These are phyloP conservation scores for Curvularia lunata DNA, from an alignment of 2,329 filamentous ascomycete genomes.

Conservation along the genomic window DNA sequence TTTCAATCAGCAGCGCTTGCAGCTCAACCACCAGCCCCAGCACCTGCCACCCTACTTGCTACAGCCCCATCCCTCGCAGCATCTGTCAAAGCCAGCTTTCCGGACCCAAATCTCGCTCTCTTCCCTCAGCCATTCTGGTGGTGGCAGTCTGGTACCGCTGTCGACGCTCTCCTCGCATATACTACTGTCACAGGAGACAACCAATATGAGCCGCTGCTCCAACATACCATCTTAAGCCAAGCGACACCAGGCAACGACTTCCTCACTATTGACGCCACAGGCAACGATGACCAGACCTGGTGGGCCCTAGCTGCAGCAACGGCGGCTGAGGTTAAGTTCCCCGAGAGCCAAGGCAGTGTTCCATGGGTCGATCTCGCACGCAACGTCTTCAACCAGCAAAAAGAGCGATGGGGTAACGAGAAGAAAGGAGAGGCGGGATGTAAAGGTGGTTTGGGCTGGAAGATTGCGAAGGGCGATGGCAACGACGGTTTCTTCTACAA, in stretches of 20 bases:
- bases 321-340: constrained; percentile 70
- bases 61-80: constrained; percentile 25
- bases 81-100: constrained; percentile 26
- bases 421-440: constrained; percentile 61
- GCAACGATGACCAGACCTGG: constrained; percentile 77
- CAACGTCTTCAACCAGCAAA: constrained; percentile 75
- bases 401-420: constrained; percentile 62
- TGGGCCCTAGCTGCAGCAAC: constrained; percentile 72
- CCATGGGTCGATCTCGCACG: constrained; percentile 69
- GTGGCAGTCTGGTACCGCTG: constrained; percentile 40
- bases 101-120: constrained; percentile 26
- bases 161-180: constrained; percentile 48
- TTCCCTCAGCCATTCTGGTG: constrained; percentile 36
- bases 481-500: constrained; percentile 77
- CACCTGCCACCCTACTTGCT: constrained; percentile 19
- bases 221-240: constrained; percentile 34
- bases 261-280: constrained; percentile 52
- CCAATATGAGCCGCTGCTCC: constrained; percentile 48
- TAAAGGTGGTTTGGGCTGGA: constrained; percentile 71
- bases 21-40: constrained; percentile 13
- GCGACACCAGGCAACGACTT: constrained; percentile 42
- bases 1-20: constrained; percentile 7
- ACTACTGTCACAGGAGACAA: constrained; percentile 50
- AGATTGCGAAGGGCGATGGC: constrained; percentile 73
- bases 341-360: constrained; percentile 52